Base-by-base conservation (phyloP, 208 protist species). In the Wallacemonas sp. region DNA sequence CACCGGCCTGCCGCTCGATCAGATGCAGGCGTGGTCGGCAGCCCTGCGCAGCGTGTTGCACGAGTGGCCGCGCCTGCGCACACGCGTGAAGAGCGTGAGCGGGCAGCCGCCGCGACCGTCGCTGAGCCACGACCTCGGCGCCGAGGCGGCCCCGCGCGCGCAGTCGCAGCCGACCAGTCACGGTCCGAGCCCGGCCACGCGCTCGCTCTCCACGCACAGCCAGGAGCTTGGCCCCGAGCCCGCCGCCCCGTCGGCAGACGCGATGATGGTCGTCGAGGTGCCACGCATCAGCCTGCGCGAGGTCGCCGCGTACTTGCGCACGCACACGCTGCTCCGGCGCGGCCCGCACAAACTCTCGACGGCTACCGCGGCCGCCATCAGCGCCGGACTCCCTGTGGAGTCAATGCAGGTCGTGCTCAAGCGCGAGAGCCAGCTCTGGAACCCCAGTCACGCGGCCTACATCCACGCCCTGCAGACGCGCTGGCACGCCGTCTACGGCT, bases 261-360 rank as follows among this genome's bases (percentile, higher is more conserved):
- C 69, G 25, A 7, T 46, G 8, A 61, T 54, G 18, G 67, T 29
- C 4, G 31, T 65, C 2, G 11, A 54, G 28, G 49, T 74, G 18
- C 64, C 80, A 16, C 70, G 66, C 4, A 76, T 87, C n/a, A 29
- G 75, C 0, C 44, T 83, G 12, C 39, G 32, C 26, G 77, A 81
- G 11, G 72, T 79, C 5, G 44, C 77, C 55, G 57, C 59, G 4
- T 89, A 85, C 57, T 39, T 92, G 1, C 77, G 86, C 18, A 31
- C 18, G 3, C 20, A 80, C 38, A 29, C 80, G 22, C 22, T 87
- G 50, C 52, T 88, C 28, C 82, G 86, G 16, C 76, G 80, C 16
- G 86, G 82, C 18, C 71, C 77, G 10, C 63, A 65, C 41, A 52
- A 49, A 20, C 36, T 22, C 33, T 38, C 41, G 12, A 38, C 46